These are phyloP conservation scores for Aureobasidium lini DNA, from an alignment of 2,329 filamentous ascomycete species.

Conservation along the genomic window DNA sequence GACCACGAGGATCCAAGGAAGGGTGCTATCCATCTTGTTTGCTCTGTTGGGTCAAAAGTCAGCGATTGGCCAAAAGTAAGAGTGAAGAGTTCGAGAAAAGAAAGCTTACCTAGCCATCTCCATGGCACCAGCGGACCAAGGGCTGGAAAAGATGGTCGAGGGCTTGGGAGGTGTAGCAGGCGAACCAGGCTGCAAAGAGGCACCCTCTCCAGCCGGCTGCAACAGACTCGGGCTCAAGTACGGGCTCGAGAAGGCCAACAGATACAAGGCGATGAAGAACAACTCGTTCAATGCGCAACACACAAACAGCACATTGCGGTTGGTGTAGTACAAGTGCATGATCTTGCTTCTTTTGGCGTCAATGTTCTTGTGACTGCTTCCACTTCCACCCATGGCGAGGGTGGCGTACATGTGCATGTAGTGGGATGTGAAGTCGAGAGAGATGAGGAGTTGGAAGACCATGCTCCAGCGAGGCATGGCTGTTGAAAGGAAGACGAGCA, in stretches of 20 bases:
- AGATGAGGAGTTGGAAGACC: constrained; percentile 86
- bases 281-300: constrained; percentile 88
- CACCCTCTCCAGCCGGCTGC: constrained; percentile 42
- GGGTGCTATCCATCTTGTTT: constrained; percentile 63
- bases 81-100: background rate
- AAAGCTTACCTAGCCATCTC: constrained; percentile 63
- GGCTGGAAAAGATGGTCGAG: constrained; percentile 72
- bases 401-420: constrained; percentile 99
- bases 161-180: constrained; percentile 59
- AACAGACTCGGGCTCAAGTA: constrained; percentile 79
- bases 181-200: constrained; percentile 50
- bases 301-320: constrained; percentile 87
- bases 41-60: constrained; percentile 39
- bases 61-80: background rate
- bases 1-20: constrained; percentile 73
- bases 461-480: constrained; percentile 92
- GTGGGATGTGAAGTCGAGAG: constrained; percentile 86
- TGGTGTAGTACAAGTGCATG: constrained; percentile 92
- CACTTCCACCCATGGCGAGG: constrained; percentile 72
- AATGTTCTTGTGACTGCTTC: constrained; percentile 84
- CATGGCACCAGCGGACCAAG: constrained; percentile 85
- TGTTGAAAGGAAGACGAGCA: constrained; percentile 87
- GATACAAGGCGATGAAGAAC: constrained; percentile 97
- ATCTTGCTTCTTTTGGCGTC: constrained; percentile 81
- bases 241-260: constrained; percentile 92